Conservation (phyloP, 1,139 yeast genomes). For the Hyphopichia wangnamkhiaoensis region DNA sequence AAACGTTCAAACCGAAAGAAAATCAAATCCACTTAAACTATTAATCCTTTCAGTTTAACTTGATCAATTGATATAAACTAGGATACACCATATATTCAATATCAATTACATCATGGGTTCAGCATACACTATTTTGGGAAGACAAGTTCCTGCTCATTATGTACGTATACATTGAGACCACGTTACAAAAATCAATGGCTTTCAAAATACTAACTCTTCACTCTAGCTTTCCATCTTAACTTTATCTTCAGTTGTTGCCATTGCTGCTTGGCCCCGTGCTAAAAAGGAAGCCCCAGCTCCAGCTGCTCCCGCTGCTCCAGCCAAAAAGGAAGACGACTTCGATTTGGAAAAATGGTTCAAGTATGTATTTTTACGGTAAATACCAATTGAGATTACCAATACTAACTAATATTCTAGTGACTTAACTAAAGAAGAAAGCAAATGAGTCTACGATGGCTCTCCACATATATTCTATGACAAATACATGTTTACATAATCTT, state of each 20-base stretch:
- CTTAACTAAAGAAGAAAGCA: slow-evolving; percentile 44
- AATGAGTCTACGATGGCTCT: slow-evolving; percentile 16
- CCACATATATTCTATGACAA: background rate
- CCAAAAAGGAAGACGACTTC: slow-evolving; percentile 51
- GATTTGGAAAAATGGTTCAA: slow-evolving; percentile 62
- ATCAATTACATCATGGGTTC: slow-evolving; percentile 48
- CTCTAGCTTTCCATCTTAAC: slow-evolving; percentile 46
- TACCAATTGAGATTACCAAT: background rate
- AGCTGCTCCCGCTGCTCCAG: slow-evolving; percentile 27
- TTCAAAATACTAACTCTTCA: slow-evolving; percentile 4
- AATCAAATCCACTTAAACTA: too few relatives aligned
- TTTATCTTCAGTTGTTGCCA: slow-evolving; percentile 47
- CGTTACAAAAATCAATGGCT: background rate
- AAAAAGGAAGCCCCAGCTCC: slow-evolving; percentile 30
- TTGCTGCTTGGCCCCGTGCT: slow-evolving; percentile 44
- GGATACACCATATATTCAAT: background rate
- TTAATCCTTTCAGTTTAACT: too few relatives aligned
- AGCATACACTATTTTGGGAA: slow-evolving; percentile 64
- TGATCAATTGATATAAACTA: slow-evolving; percentile 1
- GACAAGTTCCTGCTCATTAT: slow-evolving; percentile 62
- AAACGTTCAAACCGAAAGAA: background rate
- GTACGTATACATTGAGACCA: too few relatives aligned
- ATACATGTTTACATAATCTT: background rate
- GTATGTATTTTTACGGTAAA: slow-evolving; percentile 45
- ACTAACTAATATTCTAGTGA: slow-evolving; percentile 25